Evolutionary conservation across 192 early-diverging fungal species (phyloP), one percentile per base, ranked within the genome.

Genomic region (Coemansia sp.): DNA sequence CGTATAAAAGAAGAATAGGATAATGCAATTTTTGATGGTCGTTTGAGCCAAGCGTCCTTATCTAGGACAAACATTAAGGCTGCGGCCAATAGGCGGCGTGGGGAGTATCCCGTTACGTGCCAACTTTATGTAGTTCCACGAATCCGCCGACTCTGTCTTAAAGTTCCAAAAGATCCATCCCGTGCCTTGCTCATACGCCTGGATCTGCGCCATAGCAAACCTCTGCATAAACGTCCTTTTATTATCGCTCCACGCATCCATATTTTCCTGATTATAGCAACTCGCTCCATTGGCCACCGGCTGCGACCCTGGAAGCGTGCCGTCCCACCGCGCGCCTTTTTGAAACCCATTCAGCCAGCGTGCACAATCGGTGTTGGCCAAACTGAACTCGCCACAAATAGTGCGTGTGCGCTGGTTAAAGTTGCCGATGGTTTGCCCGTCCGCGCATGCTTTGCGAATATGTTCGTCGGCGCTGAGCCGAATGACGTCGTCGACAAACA

Each of bases 361-460:
- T 4, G 87, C 85, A 62, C 90, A 91, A 60, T 91, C 88, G 22
- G 86, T 88, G 25, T 84, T 87, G 14, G 88, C 88, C 15, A 87
- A 58, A n/a, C 87, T 87, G 48, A 85, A 91, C 56, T 91, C 90
- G 31, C 90, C 90, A 2, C 87, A 86, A 64, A 91, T 87, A 0
- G 87, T 87, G 3, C 66, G 66, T 1, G 64, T 68, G 19, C 66
- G 65, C 8, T 25, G 17, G 28, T 72, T 78, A 20, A 81, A 84
- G 12, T 61, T 20, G 17, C 40, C 58, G 20, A 87, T 62, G n/a
- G 57, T 50, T n/a, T 52, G 51, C 14, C 74, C 74, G 17, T 77
- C 65, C 3, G 17, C 8, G 48, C 72, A 74, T 4, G 68, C 66
- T 67, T 74, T 69, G 36, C 55, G 10, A 4, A 80, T 28, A 31